A percentile compares a stretch with the other conserved stretches of the same genome.
Evolutionary conservation across 768 basidiomycete species (phyloP).

Genomic region (Tylopilus sp.): DNA sequence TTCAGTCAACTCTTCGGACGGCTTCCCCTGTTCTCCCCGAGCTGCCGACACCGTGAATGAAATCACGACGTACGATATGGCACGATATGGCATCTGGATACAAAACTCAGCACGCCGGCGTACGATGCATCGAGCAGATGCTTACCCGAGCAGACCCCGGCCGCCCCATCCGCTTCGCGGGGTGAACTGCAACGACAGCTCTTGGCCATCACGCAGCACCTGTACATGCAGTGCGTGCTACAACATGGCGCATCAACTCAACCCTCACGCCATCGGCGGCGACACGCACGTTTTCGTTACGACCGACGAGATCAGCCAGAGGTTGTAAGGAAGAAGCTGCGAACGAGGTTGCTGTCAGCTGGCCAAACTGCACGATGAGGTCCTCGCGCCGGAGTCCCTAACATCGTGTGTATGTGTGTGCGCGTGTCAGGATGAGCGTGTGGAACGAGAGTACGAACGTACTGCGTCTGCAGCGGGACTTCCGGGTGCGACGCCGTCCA

Average conservation of each 20-base stretch:
- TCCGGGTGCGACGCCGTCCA: slow-evolving; percentile 73
- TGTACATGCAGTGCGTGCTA: slow-evolving; percentile 59
- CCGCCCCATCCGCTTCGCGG: slow-evolving; percentile 85
- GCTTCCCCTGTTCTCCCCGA: neutral
- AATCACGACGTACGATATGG: slow-evolving; percentile 43
- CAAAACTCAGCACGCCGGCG: slow-evolving; percentile 2
- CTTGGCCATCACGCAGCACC: no score
- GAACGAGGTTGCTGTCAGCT: slow-evolving; percentile 55
- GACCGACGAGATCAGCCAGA: slow-evolving; percentile 68
- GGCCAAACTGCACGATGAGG: slow-evolving; percentile 71
- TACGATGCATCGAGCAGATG: neutral
- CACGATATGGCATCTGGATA: slow-evolving; percentile 59
- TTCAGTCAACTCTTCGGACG: neutral
- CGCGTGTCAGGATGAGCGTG: neutral
- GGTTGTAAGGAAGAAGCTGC: no score
- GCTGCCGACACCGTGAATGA: neutral
- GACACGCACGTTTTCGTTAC: slow-evolving; percentile 77
- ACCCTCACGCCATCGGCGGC: no score
- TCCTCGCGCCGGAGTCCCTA: slow-evolving; percentile 74
- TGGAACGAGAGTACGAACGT: slow-evolving; percentile 23
- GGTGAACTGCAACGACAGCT: slow-evolving; percentile 53
- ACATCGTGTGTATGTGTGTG: slow-evolving; percentile 4
- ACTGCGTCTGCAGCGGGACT: slow-evolving; percentile 87
- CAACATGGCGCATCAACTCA: slow-evolving; percentile 2
- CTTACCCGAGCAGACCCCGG: slow-evolving; percentile 78